Evolutionary conservation across 2,329 filamentous ascomycete genomes (phyloP), one percentile per base, ranked within the genome.

Genomic region (Calonectria naviculata): DNA sequence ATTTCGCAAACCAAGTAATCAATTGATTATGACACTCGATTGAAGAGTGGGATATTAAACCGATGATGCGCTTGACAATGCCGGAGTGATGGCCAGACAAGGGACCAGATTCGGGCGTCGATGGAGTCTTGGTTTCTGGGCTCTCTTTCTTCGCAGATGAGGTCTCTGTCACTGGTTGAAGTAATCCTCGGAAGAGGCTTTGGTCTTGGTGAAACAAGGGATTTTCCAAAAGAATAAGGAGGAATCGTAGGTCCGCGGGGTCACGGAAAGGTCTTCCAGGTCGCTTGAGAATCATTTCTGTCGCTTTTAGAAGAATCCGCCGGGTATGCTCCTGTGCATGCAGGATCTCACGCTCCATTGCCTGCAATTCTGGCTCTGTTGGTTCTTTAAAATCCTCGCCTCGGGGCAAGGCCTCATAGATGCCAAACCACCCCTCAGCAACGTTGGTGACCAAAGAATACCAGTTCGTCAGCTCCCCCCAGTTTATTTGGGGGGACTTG

Each of bases 31-130:
- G 95, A 75, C 93, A 95, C 69, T 93, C 89, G 69, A 90, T 89
- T 0, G 94, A 89, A 15, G 94, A 86, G 80, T 97, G 94, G 1
- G 94, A 93, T 28, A 97, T 80, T 12, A 98, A 84, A 1, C 95
- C 95, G 29, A 97, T 82, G 44, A 97, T 92, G 42, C 95, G 90
- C 81, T 98, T 98, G 77, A 97, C 90, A 65, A 98, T 93, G 5
- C 93, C 93, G 3, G 94, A 95, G 82, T 97, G 93, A 70, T 94
- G 90, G 2, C 92, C 92, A 29, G 89, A 86, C 13, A 86, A 79
- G 9, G 84, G 87, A 0, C 86, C 86, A 3, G 83, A 81, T 42
- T 80, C 82, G 7, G 84, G 79, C 3, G 68, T 54, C 4, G 67
- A 36, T 8, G 71, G 60, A 26, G 73, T 73, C 28, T 70, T 71